Evolutionary conservation across 176 grass and related monocot species (phyloP).

Genomic region (Juncus effusus): DNA sequence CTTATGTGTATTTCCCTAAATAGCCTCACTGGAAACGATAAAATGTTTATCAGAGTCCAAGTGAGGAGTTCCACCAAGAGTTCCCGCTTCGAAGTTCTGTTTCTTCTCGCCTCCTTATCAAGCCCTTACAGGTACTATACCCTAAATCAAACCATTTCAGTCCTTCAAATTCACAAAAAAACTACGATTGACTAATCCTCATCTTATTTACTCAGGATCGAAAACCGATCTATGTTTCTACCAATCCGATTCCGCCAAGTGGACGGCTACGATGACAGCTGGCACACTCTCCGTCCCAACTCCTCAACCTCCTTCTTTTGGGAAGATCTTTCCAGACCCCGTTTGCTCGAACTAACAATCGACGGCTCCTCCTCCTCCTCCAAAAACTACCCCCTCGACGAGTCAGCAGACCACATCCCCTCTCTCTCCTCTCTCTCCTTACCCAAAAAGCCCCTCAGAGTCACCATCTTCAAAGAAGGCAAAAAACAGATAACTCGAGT

Average conservation of each 20-base stretch:
- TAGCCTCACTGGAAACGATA: constrained; percentile 51
- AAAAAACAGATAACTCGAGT: constrained; percentile 62
- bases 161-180: too few species aligned
- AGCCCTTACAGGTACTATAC: constrained; percentile 81
- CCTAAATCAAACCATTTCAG: too few species aligned
- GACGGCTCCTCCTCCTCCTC: constrained; percentile 62
- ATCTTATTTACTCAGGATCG: constrained; percentile 55
- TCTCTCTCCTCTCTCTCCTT: constrained; percentile 31
- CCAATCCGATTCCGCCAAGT: constrained; percentile 79
- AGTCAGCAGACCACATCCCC: constrained; percentile 70
- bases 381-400: constrained; percentile 71
- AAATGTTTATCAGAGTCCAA: constrained; percentile 71
- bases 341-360: constrained; percentile 71
- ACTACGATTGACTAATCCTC: background rate
- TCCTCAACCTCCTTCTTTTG: constrained; percentile 85
- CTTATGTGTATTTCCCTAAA: constrained; percentile 78
- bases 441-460: constrained; percentile 55
- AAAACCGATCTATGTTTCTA: constrained; percentile 97
- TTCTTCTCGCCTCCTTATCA: constrained; percentile 65
- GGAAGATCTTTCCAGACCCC: constrained; percentile 80
- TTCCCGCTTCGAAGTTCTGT: constrained; percentile 82
- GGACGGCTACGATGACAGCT: constrained; percentile 63
- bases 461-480: constrained; percentile 83
- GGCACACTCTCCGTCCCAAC: constrained; percentile 77
- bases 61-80: constrained; percentile 80